phyloP scores from a whole-genome alignment of 2,329 filamentous ascomycete genomes.

The Botrytis byssoidea region DNA sequence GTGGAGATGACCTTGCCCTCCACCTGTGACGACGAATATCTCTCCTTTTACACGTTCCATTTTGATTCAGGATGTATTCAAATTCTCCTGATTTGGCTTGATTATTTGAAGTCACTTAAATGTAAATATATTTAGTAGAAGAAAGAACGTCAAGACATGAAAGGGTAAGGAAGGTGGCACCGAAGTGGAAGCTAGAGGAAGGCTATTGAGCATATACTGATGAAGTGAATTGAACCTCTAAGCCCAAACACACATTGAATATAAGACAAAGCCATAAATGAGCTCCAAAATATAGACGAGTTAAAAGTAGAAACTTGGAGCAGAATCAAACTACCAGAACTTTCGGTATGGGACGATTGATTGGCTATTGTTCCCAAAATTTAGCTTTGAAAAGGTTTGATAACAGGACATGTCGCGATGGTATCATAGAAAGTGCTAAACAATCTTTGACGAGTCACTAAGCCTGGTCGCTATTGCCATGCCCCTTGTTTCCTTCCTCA shows the following conservation, averaged over 20 bases:
- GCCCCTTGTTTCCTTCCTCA: background rate
- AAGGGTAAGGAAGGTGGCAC: background rate
- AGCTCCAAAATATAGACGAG: background rate
- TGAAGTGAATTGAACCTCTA: background rate
- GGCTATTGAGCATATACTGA: background rate
- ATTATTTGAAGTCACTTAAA: background rate
- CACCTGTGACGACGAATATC: background rate
- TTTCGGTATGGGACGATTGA: background rate
- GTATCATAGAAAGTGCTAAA: background rate
- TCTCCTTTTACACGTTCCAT: background rate
- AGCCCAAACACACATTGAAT: background rate
- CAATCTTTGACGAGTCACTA: background rate
- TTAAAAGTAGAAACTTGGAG: background rate
- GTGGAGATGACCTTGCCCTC: background rate
- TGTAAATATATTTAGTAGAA: background rate
- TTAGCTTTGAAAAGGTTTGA: background rate
- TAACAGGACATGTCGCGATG: no score
- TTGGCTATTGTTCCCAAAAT: background rate
- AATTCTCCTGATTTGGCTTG: background rate
- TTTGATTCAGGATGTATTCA: no score
- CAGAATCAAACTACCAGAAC: background rate
- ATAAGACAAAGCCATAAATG: background rate
- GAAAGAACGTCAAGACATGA: background rate
- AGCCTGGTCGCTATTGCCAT: background rate
- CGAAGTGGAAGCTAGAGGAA: background rate